Evolutionary conservation across 805 yeast species (phyloP).

Genomic region (Lachancea quebecensis): DNA sequence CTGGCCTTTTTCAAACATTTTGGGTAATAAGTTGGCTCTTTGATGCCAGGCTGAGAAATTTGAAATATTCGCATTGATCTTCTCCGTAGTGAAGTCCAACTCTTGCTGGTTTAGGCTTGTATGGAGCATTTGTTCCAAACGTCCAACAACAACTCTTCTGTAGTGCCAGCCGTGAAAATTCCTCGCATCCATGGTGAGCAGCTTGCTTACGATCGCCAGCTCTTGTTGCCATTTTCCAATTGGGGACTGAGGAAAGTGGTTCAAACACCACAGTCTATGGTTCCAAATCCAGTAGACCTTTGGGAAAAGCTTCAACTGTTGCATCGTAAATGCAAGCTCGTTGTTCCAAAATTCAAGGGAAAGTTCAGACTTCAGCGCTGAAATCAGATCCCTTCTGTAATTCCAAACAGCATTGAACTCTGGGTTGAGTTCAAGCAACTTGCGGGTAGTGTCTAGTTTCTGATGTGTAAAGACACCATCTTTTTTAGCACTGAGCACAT

Average conservation of each 20-base stretch:
- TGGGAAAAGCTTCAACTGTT: slow-evolving; percentile 58
- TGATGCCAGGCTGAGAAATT: slow-evolving; percentile 97
- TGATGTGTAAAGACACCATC: slow-evolving; percentile 29
- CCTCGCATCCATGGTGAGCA: slow-evolving; percentile 67
- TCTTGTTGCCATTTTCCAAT: slow-evolving; percentile 60
- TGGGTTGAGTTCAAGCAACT: slow-evolving; percentile 61
- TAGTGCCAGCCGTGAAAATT: slow-evolving; percentile 97
- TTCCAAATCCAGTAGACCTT: slow-evolving; percentile 98
- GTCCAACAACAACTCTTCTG: slow-evolving; percentile 60
- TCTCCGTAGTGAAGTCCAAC: slow-evolving; percentile 67
- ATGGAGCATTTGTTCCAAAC: slow-evolving; percentile 18
- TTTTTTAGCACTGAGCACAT: slow-evolving; percentile 36
- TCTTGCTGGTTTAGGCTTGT: slow-evolving; percentile 41
- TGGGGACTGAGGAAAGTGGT: slow-evolving; percentile 39
- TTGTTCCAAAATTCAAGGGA: slow-evolving; percentile 33
- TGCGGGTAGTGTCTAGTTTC: slow-evolving; percentile 48
- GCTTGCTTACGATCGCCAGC: slow-evolving; percentile 56
- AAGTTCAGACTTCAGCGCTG: slow-evolving; percentile 16
- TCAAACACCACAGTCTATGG: slow-evolving; percentile 79
- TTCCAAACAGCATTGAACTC: slow-evolving; percentile 91
- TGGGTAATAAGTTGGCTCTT: slow-evolving; percentile 61
- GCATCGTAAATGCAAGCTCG: slow-evolving; percentile 59
- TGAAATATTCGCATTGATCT: slow-evolving; percentile 77
- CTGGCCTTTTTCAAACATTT: slow-evolving; percentile 33
- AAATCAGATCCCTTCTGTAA: slow-evolving; percentile 66